Evolutionary conservation across 352 stramenopile species (phyloP), one percentile per base, ranked within the genome.

Genomic region (Detonula confervacea): DNA sequence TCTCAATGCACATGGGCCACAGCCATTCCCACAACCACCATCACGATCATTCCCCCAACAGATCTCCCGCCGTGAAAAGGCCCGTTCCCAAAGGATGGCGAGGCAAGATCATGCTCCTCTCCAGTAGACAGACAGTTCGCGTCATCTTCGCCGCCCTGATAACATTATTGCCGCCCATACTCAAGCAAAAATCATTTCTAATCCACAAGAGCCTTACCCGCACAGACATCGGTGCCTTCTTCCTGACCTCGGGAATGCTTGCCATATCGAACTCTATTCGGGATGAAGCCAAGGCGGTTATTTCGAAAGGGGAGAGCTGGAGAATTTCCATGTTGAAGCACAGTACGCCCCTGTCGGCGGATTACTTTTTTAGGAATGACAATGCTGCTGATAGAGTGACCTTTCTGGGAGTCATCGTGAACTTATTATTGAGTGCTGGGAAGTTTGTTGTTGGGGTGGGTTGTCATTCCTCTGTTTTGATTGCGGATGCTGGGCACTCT

Each of bases 401-500:
- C 4, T 94, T 95, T 20, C 67, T 98, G 1, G 96, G 96, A 22
- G 97, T 97, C 73, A 95, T 95, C 65, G 92, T 98, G 25, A 98
- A 98, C 74, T 44, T 98, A 47, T 74, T 94, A n/a, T 94, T 98
- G 82, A 94, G 92, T 18, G 59, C 95, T 1, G 93, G 94, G 20
- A 98, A 98, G 86, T 91, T 96, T 61, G 71, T 74, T 8, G 76
- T 89, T 16, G 87, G 87, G 6, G 68, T 93, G 7, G 37, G 56
- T 87, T 94, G 95, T 91, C 42, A 94, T 83, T 98, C 95, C 16
- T 96, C 92, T 9, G 96, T 95, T 22, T 84, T 99, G 69, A 90
- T 99, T 29, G 96, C 96, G 2, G 97, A 99, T 83, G 96, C 97
- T 0, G 96, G 94, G 18, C 97, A 99, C 90, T 98, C 95, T 12